A percentile compares a stretch with the other conserved stretches of the same genome.
These are phyloP conservation scores for grape (Vitis vinifera) DNA, from an alignment of 164 flowering plant genomes.

Conservation along the genomic window ASM3070453v1 NC_081812.1:18357001-18357500, in stretches of 20 bases:
- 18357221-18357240: constrained; percentile 98
- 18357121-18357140: no score
- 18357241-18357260: constrained; percentile 97
- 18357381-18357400: background rate
- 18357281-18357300: constrained; percentile 98
- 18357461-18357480: constrained; percentile 96
- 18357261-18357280: constrained; percentile 96
- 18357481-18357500: constrained; percentile 97
- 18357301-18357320: constrained; percentile 98
- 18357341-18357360: constrained; percentile 58
- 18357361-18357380: background rate
- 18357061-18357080: no score
- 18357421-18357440: constrained; percentile 99
- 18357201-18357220: constrained; percentile 98
- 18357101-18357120: background rate
- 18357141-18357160: no score
- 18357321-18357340: constrained; percentile 99
- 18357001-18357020: no score
- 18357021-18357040: no score
- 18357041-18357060: no score
- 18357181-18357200: constrained; percentile 2
- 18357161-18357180: background rate
- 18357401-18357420: constrained; percentile 10
- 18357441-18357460: constrained; percentile 91
- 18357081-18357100: background rate